Percentiles rank a stretch among this genome's conserved stretches.
These are phyloP conservation scores for Dothideomycetes sp. DNA, from an alignment of 2,329 filamentous ascomycete species.

Conservation along the genomic window DNA sequence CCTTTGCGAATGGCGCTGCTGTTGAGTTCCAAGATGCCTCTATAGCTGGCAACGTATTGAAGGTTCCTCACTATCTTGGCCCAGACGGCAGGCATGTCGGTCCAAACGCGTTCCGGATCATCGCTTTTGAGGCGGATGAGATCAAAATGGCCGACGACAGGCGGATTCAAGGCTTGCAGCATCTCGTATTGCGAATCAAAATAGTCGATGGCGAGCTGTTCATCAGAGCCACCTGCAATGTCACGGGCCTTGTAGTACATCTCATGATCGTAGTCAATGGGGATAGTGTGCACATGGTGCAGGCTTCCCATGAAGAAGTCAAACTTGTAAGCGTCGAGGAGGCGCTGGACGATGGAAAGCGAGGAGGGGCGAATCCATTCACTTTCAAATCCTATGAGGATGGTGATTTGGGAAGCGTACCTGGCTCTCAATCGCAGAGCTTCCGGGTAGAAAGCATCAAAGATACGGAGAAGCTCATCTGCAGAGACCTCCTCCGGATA, in stretches of 20 bases:
- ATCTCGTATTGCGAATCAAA: slow-evolving; percentile 82
- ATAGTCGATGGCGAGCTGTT: slow-evolving; percentile 68
- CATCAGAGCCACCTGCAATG: slow-evolving; percentile 50
- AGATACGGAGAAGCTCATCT: slow-evolving; percentile 39
- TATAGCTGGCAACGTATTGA: slow-evolving; percentile 56
- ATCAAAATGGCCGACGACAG: slow-evolving; percentile 88
- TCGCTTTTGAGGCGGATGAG: slow-evolving; percentile 72
- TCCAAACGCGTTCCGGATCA: slow-evolving; percentile 52
- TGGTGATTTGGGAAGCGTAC: slow-evolving; percentile 60
- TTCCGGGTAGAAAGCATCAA: slow-evolving; percentile 64
- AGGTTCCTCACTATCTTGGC: slow-evolving; percentile 63
- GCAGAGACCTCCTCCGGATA: slow-evolving; percentile 72
- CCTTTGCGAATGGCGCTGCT: slow-evolving; percentile 81
- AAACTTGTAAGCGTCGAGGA: slow-evolving; percentile 51
- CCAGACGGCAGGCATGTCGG: slow-evolving; percentile 52
- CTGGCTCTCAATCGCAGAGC: slow-evolving; percentile 59
- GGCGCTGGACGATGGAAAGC: slow-evolving; percentile 46
- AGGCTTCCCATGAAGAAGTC: slow-evolving; percentile 92
- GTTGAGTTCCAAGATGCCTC: slow-evolving; percentile 82
- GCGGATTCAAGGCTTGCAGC: slow-evolving; percentile 60
- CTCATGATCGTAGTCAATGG: slow-evolving; percentile 73
- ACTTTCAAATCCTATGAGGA: slow-evolving; percentile 83
- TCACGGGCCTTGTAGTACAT: slow-evolving; percentile 56
- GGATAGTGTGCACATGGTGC: slow-evolving; percentile 76
- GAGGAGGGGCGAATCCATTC: slow-evolving; percentile 76